Evolutionary conservation across 2,329 filamentous ascomycete species (phyloP), one percentile per base, ranked within the genome.

Genomic region (Bipolaris zeicola): DNA sequence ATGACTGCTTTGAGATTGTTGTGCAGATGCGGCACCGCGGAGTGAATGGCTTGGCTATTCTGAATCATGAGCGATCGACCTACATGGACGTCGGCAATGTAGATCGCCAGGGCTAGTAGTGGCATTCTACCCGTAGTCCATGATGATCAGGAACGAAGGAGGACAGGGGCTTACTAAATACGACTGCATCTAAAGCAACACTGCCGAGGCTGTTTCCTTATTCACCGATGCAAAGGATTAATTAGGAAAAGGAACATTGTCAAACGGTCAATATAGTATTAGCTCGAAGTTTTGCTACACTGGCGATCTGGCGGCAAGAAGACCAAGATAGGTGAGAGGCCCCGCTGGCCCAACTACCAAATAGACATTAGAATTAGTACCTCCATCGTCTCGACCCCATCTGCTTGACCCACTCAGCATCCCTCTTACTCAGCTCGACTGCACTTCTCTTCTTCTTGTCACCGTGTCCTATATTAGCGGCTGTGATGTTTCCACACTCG

Each of bases 401-500:
- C 38, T 64, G 58, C 65, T 73, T 74, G 13, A 74, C 62, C 71
- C 71, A 74, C 47, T 33, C 50, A 0, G 72, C 69, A 65, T 75
- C 72, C 20, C 68, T 64, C 57, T 62, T 65, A 3, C 56, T 41
- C 34, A 75, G 45, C 54, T 74, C 65, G 6, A 75, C 61, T 1
- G 72, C 73, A 36, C 66, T 73, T 52, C 70, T 68, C 69, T 67
- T 70, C 57, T 59, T 64, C 60, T 55, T 67, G 33, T 42, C 56
- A 13, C 48, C 59, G 14, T 41, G 10, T 1, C 52, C 61, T 18
- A 64, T 63, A n/a, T 65, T 53, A 14, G 69, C 69, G 13, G 71
- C 70, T 1, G 64, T 68, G 39, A 74, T 69, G 50, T 73, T 69
- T 5, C 72, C 71, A 55, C 74, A 76, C 18, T 87, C 77, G 0